Evolutionary conservation across 805 yeast species (phyloP).

Genomic region (Isabelozyma rhagii): DNA sequence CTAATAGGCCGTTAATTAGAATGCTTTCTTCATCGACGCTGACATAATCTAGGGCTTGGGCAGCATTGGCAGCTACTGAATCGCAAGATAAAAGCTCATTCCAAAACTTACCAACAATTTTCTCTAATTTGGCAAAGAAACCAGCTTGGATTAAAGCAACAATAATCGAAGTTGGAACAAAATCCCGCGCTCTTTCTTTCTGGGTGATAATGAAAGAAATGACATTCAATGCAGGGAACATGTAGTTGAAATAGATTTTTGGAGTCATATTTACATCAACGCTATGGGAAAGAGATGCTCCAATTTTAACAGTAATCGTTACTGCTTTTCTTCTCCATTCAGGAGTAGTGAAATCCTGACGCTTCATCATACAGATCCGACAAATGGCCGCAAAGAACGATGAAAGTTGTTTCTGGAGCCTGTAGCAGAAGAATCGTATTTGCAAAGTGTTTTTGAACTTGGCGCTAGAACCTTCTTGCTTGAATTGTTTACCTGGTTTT

Average conservation of each 20-base stretch:
- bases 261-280: constrained; percentile 17
- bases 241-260: constrained; percentile 24
- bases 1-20: constrained; percentile 41
- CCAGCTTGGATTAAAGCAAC: constrained; percentile 52
- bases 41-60: constrained; percentile 28
- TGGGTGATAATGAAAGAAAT: constrained; percentile 37
- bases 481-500: constrained; percentile 19
- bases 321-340: constrained; percentile 40
- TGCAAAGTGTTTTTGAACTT: constrained; percentile 63
- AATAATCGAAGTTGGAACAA: constrained; percentile 36
- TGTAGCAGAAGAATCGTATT: constrained; percentile 47
- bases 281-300: constrained; percentile 20
- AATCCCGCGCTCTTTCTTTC: constrained; percentile 19
- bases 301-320: constrained; percentile 33
- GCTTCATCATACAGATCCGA: constrained; percentile 44
- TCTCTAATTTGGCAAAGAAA: constrained; percentile 37
- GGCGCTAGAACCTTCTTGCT: constrained; percentile 48
- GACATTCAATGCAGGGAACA: constrained; percentile 13
- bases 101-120: constrained; percentile 19
- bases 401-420: constrained; percentile 45
- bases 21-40: constrained; percentile 32
- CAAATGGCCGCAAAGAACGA: constrained; percentile 42
- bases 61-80: constrained; percentile 14
- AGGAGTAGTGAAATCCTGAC: constrained; percentile 39
- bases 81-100: constrained; percentile 9